Base-by-base conservation (phyloP, 176 grass and related monocot genomes). In the Alopecurus myosuroides region DNA sequence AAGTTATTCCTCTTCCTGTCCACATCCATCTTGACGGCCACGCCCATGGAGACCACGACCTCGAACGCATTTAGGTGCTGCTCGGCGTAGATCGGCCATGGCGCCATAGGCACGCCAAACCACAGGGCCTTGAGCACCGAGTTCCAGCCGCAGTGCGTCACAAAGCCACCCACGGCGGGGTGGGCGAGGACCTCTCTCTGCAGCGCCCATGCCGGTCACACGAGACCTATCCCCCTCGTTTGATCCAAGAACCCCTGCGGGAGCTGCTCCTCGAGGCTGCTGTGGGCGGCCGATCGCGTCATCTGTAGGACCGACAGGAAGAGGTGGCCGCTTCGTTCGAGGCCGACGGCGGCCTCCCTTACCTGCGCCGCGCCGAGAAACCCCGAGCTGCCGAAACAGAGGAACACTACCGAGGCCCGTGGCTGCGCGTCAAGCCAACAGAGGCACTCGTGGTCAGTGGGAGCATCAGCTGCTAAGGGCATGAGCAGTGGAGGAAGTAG, bases 41-140 rank as follows among this genome's bases (percentile, higher is more conserved):
- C 78, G 61, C 89, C 81, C n/a, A 69, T 15, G 13, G 15, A 41
- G 10, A 45, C 25, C 57, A 72, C 82, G 22, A 91, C 26, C 77
- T 69, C 34, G 44, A 91, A 77, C 25, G 86, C 89, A 44, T 94
- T 94, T 77, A 94, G 13, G 66, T 88, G 87, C 81, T 94, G 89
- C 84, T 94, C 92, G 15, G 89, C 92, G 64, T 86, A 85, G 17
- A 83, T 80, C n/a, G 88, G 88, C 86, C 85, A 81, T 2, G 85
- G 52, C 17, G 66, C 56, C 67, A 94, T 49, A 4, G 46, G 46
- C 46, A 49, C 46, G 46, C 46, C 46, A 15, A 5, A 49, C 14
- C 46, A 18, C 46, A 49, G 14, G 15, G 37, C 36, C 6, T 62
- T 12, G 1, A 29, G 25, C n/a, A 26, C 55, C n/a, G 55, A 58